These are phyloP conservation scores for Nicotiana tomentosiformis DNA, from an alignment of 257 asterid species.

Conservation along the genomic window DNA sequence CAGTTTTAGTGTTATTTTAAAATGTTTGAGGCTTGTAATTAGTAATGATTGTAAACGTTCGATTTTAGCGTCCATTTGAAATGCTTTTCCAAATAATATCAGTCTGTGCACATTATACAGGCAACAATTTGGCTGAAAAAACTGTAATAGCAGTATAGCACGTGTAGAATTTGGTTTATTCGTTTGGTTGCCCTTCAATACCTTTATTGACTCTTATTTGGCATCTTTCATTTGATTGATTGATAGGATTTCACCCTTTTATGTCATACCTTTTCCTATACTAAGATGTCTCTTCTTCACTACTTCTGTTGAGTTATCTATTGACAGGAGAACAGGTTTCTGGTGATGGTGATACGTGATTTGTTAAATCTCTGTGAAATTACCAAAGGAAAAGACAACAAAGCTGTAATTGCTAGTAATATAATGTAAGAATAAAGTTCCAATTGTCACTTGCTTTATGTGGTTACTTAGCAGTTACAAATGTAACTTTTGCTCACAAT, in stretches of 20 bases:
- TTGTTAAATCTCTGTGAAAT: conserved; percentile 90
- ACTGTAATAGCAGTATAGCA: neutral
- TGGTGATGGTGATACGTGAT: conserved; percentile 99
- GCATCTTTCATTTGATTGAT: neutral
- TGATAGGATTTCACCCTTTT: neutral
- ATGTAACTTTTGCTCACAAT: neutral
- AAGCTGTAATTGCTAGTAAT: conserved; percentile 99
- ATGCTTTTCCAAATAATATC: neutral
- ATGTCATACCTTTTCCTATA: neutral
- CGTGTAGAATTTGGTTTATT: neutral
- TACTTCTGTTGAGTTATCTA: conserved; percentile 1
- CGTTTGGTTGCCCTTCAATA: neutral
- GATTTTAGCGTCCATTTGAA: neutral
- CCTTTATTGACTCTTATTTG: neutral
- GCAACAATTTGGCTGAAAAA: neutral
- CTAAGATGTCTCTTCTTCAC: neutral
- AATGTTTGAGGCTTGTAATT: too few relatives aligned
- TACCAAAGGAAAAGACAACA: conserved; percentile 96
- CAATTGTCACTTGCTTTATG: neutral
- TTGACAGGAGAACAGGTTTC: conserved; percentile 88
- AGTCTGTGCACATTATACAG: neutral
- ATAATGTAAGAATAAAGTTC: conserved; percentile 49
- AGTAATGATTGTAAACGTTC: too few relatives aligned
- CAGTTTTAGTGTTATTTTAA: too few relatives aligned
- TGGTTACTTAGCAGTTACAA: neutral